Evolutionary conservation across 305 asterid species (phyloP), one percentile per base, ranked within the genome.

Genomic region (Euphrasia arctica): DNA sequence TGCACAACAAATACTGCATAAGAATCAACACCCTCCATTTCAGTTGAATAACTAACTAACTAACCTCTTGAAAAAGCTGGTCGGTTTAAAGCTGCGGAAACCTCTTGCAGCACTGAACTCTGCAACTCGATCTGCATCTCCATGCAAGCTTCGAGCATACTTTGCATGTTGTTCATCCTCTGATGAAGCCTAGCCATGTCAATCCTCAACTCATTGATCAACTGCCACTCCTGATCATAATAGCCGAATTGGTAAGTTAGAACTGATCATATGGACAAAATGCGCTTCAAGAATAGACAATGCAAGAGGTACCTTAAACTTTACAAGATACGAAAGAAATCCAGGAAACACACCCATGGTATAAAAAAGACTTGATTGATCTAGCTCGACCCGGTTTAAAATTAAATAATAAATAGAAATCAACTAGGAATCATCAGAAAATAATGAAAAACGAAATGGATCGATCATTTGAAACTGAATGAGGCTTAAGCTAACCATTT

Each of bases 91-190:
- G 96, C 96, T 5, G 98, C 96, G 58, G 91, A 84, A 73, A 90
- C 88, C 71, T 90, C 97, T 74, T 90, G 95, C 22, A 76, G 82
- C 18, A 93, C 77, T 0, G 89, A 81, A 3, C 87, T 85, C 64
- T 88, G 99, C 79, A 90, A 71, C 75, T 93, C 96, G 34, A 83
- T 73, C 64, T 93, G 96, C 92, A 93, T 86, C 65, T 86, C 95
- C 95, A 86, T 82, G 89, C 92, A 93, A 12, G 93, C 75, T 80
- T 90, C 96, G 42, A 93, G 85, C 95, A 83, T 85, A 64, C 75
- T 82, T 74, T 93, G 96, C 95, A 93, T 83, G 61, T 73, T 71
- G 58, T 79, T 77, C 96, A 93, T 86, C 78, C 83, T 79, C 68
- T 83, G 89, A 25, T 83, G 92, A 78, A 93, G 96, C 79, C 84